Base-by-base conservation (phyloP, 352 stramenopile species). In the Phytophthora sansomeana region DNA sequence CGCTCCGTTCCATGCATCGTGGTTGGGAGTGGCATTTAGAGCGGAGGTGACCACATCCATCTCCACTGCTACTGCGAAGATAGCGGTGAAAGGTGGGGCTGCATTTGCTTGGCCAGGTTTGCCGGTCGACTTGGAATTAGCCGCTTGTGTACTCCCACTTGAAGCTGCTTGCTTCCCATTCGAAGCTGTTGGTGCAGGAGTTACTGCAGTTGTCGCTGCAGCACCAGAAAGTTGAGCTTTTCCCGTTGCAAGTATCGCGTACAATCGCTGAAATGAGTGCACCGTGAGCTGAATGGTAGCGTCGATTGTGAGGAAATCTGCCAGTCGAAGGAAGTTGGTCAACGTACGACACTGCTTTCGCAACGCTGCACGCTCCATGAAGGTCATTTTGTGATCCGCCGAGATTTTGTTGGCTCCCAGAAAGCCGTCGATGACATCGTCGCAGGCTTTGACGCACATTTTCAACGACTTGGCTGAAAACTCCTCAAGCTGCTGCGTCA, bases 341-440 rank as follows among this genome's bases (percentile, higher is more conserved):
- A 98, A 70, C 36, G 81, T 92, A 5, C 90, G 88, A 61, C 95
- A 98, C 51, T 98, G 91, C 39, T 93, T 95, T 4, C 95, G 85
- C 38, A 98, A 61, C 3, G 89, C 87, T 1, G 96, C 95, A 16
- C 93, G 78, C 70, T 98, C 95, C 95, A 98, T 98, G 68, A 98
- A 98, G 6, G 93, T 98, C 95, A 98, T 98, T 44, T 96, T 97
- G 71, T 97, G 91, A 46, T 98, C 90, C 0, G 92, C 78, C 0
- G 90, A 86, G 67, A 98, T 98, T 41, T 96, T 94, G 77, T 98
- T 98, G 9, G 76, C 70, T 32, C 78, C 78, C 19, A 98, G 76
- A 48, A 98, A 98, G 13, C 62, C 53, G 57, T 98, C 95, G 19
- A 98, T 94, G 26, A 98, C 93, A 9, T 94, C 75, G 64, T 98